Percentiles rank a stretch among this genome's conserved stretches.
Conservation (phyloP, 1,284 basidiomycete species). For the Papiliotrema nemorosa region DNA sequence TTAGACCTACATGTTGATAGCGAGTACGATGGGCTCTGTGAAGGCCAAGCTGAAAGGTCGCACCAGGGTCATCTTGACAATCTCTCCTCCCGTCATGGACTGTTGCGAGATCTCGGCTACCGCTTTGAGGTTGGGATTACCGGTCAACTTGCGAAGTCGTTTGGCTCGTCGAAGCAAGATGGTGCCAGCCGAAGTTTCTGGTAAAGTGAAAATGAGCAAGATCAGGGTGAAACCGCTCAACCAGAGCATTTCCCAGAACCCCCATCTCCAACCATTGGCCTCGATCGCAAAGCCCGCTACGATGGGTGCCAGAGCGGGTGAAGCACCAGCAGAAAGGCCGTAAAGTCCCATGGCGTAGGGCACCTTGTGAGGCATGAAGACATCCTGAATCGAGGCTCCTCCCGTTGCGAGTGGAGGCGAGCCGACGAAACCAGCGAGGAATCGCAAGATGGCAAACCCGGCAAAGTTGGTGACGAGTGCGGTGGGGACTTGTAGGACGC, state of each 20-base stretch:
- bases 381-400: slow-evolving; percentile 30
- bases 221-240: slow-evolving; percentile 32
- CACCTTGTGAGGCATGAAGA: slow-evolving; percentile 22
- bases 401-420: slow-evolving; percentile 41
- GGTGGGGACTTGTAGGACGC: slow-evolving; percentile 40
- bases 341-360: slow-evolving; percentile 31
- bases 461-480: slow-evolving; percentile 41
- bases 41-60: slow-evolving; percentile 32
- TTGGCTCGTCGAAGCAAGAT: slow-evolving; percentile 46
- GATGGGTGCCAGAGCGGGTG: slow-evolving; percentile 33
- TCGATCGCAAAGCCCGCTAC: slow-evolving; percentile 32
- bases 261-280: slow-evolving; percentile 41
- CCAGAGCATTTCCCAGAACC: slow-evolving; percentile 45
- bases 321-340: slow-evolving; percentile 24
- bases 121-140: slow-evolving; percentile 35
- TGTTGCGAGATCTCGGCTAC: slow-evolving; percentile 26
- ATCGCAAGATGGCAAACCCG: slow-evolving; percentile 41
- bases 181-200: slow-evolving; percentile 44
- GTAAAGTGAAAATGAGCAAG: slow-evolving; percentile 34
- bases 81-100: slow-evolving; percentile 14
- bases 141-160: slow-evolving; percentile 43
- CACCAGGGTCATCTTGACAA: slow-evolving; percentile 22
- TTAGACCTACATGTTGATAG: slow-evolving; percentile 28
- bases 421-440: slow-evolving; percentile 46
- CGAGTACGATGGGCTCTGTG: slow-evolving; percentile 38